Evolutionary conservation across 768 basidiomycete genomes (phyloP).

Genomic region (Mycena galopus): DNA sequence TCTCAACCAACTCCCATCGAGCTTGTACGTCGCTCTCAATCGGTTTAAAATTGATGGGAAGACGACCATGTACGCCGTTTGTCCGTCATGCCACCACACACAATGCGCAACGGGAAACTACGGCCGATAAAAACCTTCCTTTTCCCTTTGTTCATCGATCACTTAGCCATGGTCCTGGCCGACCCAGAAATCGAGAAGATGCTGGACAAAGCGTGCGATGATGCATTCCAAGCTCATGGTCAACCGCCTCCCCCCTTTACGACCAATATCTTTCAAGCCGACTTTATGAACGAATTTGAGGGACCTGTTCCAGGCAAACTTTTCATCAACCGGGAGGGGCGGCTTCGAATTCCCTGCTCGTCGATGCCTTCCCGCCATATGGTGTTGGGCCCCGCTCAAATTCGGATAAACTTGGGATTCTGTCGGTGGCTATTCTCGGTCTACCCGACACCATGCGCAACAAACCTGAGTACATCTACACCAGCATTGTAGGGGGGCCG

Average conservation of each 20-base stretch:
- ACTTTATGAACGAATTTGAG: conserved; percentile 40
- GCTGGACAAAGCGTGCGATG: conserved; percentile 33
- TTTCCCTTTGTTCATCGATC: conserved; percentile 37
- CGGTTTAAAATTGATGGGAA: conserved; percentile 18
- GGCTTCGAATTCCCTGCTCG: conserved; percentile 34
- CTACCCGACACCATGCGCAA: conserved; percentile 38
- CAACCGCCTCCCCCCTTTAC: conserved; percentile 7
- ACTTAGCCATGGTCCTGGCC: conserved; percentile 29
- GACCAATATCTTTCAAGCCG: conserved; percentile 36
- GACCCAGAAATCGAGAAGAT: conserved; percentile 27
- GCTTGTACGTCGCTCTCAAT: conserved; percentile 11
- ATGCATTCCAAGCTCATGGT: conserved; percentile 13
- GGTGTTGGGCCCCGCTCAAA: conserved; percentile 32
- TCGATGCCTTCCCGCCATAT: conserved; percentile 46
- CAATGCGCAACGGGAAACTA: conserved; percentile 15
- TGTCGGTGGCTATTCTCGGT: conserved; percentile 47
- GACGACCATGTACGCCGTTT: conserved; percentile 12
- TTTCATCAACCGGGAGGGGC: conserved; percentile 32
- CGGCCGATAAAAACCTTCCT: conserved; percentile 34
- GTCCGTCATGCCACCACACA: conserved; percentile 22
- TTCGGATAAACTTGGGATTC: conserved; percentile 40
- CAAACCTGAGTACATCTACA: conserved; percentile 45
- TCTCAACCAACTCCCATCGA: conserved; percentile 17
- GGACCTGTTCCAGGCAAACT: conserved; percentile 35
- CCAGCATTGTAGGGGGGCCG: conserved; percentile 44